Evolutionary conservation across 495 filamentous ascomycete genomes (phyloP), one percentile per base, ranked within the genome.

Genomic region (Annulohypoxylon nitens): DNA sequence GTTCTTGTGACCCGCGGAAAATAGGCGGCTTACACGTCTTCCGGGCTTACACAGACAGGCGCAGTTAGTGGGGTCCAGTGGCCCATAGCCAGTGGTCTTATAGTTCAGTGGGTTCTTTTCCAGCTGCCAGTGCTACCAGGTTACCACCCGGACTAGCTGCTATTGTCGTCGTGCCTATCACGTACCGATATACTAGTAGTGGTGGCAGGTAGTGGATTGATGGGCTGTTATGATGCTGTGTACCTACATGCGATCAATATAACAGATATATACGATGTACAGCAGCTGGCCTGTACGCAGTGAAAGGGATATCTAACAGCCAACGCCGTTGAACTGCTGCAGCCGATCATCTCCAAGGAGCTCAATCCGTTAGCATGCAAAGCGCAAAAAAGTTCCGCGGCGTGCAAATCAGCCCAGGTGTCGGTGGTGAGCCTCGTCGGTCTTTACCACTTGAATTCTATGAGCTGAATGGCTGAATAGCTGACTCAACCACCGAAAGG

Each of bases 1-100:
- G 18, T 64, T 61, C 54, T 43, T 36, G 20, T 34, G 53, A 43
- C 48, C 67, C 61, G 71, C 25, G 37, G 18, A 51, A 26, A 57
- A 54, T 18, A 47, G 53, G 60, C 59, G 54, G 20, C 65, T 69
- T 54, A 64, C 43, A 64, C 39, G 63, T 65, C 48, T 51, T 45
- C 30, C 30, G 30, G 30, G 30, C 30, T 30, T 30, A 30, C 30
- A 70, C 18, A 11, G 37, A 60, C 20, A 11, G 20, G 20, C 51
- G 18, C 33, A 48, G 61, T 51, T 53, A 51, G 61, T 66, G 67
- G 66, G 71, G 66, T 69, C 57, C 20, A 64, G 64, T 43, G 58
- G 70, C 23, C 36, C 9, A 12, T 30, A 30, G 30, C 30, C 30
- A 30, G 5, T 30, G 5, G 30, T 30, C 30, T 6, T 30, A 30